A percentile compares a stretch with the other conserved stretches of the same genome.
Evolutionary conservation across 2,329 filamentous ascomycete genomes (phyloP).

Genomic region (Cryphonectria japonica): DNA sequence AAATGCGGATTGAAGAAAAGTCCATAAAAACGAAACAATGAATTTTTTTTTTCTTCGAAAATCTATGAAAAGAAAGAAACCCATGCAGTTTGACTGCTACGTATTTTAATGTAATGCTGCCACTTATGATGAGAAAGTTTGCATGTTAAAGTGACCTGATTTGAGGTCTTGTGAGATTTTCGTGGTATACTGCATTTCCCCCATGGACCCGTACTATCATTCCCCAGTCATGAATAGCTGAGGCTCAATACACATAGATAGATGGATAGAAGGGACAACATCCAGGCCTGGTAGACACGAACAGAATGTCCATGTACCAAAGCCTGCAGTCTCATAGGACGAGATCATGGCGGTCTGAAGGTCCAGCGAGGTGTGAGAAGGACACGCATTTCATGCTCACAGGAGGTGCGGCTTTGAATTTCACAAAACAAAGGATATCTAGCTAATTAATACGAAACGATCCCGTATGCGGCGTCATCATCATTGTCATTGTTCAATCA

Average conservation of each 20-base stretch:
- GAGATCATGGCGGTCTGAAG: neutral
- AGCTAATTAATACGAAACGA: neutral
- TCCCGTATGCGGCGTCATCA: too few relatives aligned
- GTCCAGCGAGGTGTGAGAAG: too few relatives aligned
- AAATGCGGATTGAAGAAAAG: constrained; percentile 25
- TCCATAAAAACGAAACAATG: constrained; percentile 6
- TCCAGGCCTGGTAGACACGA: neutral
- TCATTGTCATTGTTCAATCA: neutral
- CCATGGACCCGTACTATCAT: too few relatives aligned
- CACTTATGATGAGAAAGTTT: neutral
- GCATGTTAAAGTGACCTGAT: too few relatives aligned
- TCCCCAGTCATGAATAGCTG: too few relatives aligned
- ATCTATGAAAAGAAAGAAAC: constrained; percentile 4
- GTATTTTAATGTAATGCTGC: neutral
- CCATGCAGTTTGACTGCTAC: neutral
- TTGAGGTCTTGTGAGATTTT: too few relatives aligned
- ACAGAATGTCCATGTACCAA: neutral
- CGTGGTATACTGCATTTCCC: too few relatives aligned
- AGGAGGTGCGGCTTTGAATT: too few relatives aligned
- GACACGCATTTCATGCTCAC: too few relatives aligned
- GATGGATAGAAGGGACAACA: too few relatives aligned
- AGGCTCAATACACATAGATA: neutral
- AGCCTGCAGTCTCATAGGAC: neutral
- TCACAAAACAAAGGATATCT: neutral
- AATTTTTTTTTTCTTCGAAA: too few relatives aligned